Conservation (phyloP, 768 basidiomycete genomes). For the Tulasnella sp. region DNA sequence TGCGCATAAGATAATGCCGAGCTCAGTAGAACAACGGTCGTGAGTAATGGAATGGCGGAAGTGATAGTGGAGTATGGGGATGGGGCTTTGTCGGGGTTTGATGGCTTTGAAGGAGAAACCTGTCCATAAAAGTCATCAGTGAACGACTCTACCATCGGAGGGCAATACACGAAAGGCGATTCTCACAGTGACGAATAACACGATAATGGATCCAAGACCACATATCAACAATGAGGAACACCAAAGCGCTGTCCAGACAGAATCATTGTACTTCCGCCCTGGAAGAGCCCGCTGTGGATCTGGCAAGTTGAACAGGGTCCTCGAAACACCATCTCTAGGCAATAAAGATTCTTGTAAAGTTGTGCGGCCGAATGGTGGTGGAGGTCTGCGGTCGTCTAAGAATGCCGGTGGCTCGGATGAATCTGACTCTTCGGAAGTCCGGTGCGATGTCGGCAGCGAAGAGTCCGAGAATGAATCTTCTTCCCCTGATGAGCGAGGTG, state of each 20-base stretch:
- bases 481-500: background rate
- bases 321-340: slow-evolving; percentile 58
- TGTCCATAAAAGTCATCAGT: slow-evolving; percentile 24
- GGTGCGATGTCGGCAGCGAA: slow-evolving; percentile 41
- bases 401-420: slow-evolving; percentile 18
- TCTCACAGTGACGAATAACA: slow-evolving; percentile 50
- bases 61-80: slow-evolving; percentile 63
- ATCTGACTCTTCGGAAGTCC: slow-evolving; percentile 26
- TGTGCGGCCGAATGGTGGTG: slow-evolving; percentile 34
- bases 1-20: slow-evolving; percentile 66
- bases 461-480: slow-evolving; percentile 23
- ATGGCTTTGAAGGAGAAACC: slow-evolving; percentile 25
- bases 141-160: slow-evolving; percentile 27
- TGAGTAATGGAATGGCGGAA: slow-evolving; percentile 69
- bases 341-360: slow-evolving; percentile 67
- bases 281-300: slow-evolving; percentile 54
- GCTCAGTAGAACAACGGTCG: slow-evolving; percentile 61
- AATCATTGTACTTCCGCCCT: slow-evolving; percentile 66
- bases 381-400: slow-evolving; percentile 21
- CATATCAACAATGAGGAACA: slow-evolving; percentile 51
- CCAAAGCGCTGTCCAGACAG: slow-evolving; percentile 63
- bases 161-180: background rate
- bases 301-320: slow-evolving; percentile 65
- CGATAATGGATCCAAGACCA: slow-evolving; percentile 54
- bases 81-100: slow-evolving; percentile 25